Percentiles rank a stretch among this genome's conserved stretches.
These are phyloP conservation scores for Scedosporium minutisporum DNA, from an alignment of 2,329 filamentous ascomycete genomes.

Conservation along the genomic window DNA sequence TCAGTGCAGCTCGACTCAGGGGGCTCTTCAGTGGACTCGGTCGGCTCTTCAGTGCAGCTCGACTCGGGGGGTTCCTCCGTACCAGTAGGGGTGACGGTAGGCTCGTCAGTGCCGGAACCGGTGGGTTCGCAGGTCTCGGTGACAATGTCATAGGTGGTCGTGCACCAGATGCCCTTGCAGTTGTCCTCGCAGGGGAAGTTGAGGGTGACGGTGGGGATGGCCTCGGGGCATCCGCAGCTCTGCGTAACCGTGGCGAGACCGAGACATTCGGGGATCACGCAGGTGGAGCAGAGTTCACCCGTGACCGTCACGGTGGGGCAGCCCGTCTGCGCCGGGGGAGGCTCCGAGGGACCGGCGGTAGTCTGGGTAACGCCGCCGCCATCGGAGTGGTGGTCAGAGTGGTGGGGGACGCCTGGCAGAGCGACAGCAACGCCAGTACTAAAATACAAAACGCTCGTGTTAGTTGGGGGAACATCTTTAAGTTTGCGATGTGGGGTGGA, in stretches of 20 bases:
- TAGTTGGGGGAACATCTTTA: not conserved
- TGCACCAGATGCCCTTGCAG: slow-evolving; percentile 1
- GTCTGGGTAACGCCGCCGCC: not conserved
- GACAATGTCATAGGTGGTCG: not conserved
- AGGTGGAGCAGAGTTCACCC: slow-evolving; percentile 22
- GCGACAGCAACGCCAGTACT: slow-evolving; percentile 2
- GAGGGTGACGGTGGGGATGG: slow-evolving; percentile 5
- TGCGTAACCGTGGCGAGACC: slow-evolving; percentile 17
- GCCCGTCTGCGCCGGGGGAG: slow-evolving; percentile 2
- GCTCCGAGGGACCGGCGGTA: not conserved
- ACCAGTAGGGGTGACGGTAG: not conserved
- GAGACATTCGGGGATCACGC: slow-evolving; percentile 20
- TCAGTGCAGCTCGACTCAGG: not conserved
- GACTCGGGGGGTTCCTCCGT: not conserved
- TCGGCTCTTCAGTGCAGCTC: not conserved
- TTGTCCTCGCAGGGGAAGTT: slow-evolving; percentile 7
- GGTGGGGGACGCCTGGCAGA: not conserved
- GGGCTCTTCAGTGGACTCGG: not conserved
- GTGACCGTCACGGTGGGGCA: slow-evolving; percentile 26
- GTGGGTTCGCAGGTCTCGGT: not conserved
- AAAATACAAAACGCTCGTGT: not conserved
- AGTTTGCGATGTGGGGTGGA: not conserved
- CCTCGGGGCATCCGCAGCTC: slow-evolving; percentile 3
- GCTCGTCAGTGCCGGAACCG: not conserved
- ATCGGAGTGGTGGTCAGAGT: not conserved